These are phyloP conservation scores for Ceratocystis destructans DNA, from an alignment of 2,329 filamentous ascomycete genomes.

Conservation along the genomic window DNA sequence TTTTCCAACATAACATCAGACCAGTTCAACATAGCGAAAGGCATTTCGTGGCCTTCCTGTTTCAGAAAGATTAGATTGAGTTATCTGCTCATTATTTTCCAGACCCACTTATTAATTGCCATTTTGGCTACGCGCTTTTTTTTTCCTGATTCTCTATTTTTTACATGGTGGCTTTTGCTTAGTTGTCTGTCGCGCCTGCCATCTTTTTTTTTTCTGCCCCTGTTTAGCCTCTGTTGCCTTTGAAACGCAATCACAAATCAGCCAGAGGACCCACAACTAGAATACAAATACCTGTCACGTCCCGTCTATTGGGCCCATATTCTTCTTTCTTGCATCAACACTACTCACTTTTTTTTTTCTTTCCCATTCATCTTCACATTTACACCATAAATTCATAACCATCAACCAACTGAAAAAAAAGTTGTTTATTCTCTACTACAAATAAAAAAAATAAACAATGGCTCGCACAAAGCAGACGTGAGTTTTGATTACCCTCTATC, in stretches of 20 bases:
- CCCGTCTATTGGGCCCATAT: conserved; percentile 10
- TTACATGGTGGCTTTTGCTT: not conserved
- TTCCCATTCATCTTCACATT: conserved; percentile 14
- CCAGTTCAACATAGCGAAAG: not conserved
- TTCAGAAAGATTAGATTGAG: not conserved
- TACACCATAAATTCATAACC: conserved; percentile 19
- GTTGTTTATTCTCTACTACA: conserved; percentile 25
- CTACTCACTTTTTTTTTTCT: conserved; percentile 21
- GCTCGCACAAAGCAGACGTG: conserved; percentile 51
- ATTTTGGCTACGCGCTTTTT: conserved; percentile 9
- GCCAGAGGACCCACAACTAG: conserved; percentile 19
- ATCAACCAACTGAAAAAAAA: conserved; percentile 27
- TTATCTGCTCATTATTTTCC: not conserved
- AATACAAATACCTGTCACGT: conserved; percentile 24
- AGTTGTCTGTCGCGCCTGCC: not conserved
- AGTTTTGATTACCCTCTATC: conserved; percentile 5
- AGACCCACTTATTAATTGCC: not conserved
- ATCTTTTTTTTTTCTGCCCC: not conserved
- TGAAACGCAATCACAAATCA: conserved; percentile 21
- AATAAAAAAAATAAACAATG: conserved; percentile 35
- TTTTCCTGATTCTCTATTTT: not conserved
- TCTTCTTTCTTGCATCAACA: conserved; percentile 32
- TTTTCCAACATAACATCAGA: not conserved
- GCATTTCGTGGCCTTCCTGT: not conserved
- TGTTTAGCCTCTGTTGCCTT: not conserved